These are phyloP conservation scores for Austroboletus festivus DNA, from an alignment of 768 basidiomycete genomes.

Conservation along the genomic window DNA sequence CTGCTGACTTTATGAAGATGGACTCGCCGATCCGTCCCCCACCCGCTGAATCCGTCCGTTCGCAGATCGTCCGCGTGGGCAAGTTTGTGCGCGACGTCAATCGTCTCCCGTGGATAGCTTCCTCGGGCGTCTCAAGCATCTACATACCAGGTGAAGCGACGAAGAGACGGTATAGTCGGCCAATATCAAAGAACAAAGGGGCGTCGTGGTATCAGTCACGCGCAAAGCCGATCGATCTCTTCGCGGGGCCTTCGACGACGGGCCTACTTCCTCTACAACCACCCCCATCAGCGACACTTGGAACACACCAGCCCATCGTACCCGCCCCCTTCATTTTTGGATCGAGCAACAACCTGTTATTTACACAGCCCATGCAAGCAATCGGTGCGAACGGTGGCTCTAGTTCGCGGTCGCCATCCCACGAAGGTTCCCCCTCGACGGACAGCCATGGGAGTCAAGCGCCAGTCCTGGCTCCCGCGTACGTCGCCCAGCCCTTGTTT, in stretches of 20 bases:
- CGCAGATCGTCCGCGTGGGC: constrained; percentile 36
- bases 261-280: constrained; percentile 25
- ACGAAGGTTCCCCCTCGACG: constrained; percentile 28
- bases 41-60: constrained; percentile 33
- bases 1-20: constrained; percentile 50
- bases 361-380: constrained; percentile 17
- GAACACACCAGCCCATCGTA: constrained; percentile 3
- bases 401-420: constrained; percentile 29
- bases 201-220: constrained; percentile 30
- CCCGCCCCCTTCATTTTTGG: constrained; percentile 32
- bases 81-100: constrained; percentile 39
- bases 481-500: constrained; percentile 30
- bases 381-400: constrained; percentile 13
- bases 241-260: constrained; percentile 32
- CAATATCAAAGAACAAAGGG: constrained; percentile 24
- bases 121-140: constrained; percentile 44
- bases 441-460: constrained; percentile 33
- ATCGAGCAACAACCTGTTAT: constrained; percentile 30
- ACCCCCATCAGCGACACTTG: constrained; percentile 1
- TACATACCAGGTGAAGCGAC: constrained; percentile 41
- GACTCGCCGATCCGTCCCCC: constrained; percentile 39
- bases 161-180: constrained; percentile 29
- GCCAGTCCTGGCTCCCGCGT: constrained; percentile 24
- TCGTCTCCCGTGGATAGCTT: constrained; percentile 46
- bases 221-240: constrained; percentile 26